Percentiles rank a stretch among this genome's conserved stretches.
These are phyloP conservation scores for Ziziphus jujuba DNA, from an alignment of 306 rosid species.

Conservation along the genomic window DNA sequence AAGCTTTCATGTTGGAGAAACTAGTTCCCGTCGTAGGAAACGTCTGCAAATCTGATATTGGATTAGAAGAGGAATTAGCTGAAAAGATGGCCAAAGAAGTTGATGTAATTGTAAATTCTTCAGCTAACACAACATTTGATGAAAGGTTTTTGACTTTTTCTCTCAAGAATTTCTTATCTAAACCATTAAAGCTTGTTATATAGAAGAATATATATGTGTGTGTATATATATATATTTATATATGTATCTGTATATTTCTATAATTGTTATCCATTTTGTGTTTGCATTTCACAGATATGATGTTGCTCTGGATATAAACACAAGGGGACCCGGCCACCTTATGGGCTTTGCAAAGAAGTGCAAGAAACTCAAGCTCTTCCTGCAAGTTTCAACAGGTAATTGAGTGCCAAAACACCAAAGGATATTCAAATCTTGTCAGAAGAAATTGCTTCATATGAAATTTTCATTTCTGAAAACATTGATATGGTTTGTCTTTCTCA, in stretches of 20 bases:
- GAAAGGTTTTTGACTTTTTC: constrained; percentile 57
- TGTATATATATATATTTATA: neutral
- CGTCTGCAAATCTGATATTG: constrained; percentile 75
- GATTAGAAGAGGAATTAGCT: constrained; percentile 51
- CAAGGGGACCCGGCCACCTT: constrained; percentile 82
- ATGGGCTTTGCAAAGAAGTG: constrained; percentile 75
- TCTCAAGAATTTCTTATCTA: neutral
- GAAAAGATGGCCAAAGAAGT: constrained; percentile 62
- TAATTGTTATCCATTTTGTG: constrained; percentile 9
- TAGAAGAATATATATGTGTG: too few species aligned
- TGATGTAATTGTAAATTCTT: constrained; percentile 87
- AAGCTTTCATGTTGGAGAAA: constrained; percentile 81
- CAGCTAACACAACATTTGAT: constrained; percentile 92
- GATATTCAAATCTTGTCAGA: neutral
- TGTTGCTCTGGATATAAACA: constrained; percentile 81
- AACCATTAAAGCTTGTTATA: too few species aligned
- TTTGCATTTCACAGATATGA: constrained; percentile 54
- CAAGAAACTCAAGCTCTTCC: constrained; percentile 83
- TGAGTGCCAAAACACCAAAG: neutral
- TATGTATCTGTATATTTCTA: neutral
- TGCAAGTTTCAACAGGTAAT: constrained; percentile 91
- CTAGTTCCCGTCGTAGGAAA: constrained; percentile 83
- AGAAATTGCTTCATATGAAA: neutral
- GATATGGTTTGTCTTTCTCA: constrained; percentile 8
- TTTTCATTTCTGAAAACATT: neutral